Evolutionary conservation across 2,329 filamentous ascomycete genomes (phyloP).

Genomic region (Xylariaceae sp.): DNA sequence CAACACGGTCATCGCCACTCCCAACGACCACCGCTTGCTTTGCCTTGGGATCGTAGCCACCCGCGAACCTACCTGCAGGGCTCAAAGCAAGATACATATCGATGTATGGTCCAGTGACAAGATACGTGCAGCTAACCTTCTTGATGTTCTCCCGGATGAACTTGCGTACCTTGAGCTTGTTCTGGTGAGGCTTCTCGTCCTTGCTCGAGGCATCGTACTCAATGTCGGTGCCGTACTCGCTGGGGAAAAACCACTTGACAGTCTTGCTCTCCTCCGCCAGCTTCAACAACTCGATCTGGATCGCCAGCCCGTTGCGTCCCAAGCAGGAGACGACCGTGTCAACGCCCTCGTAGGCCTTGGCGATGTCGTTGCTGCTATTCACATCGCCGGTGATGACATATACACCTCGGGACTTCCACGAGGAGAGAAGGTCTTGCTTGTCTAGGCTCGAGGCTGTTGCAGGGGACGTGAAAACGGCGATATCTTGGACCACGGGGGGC

Average conservation of each 20-base stretch:
- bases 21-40: conserved; percentile 59
- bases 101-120: conserved; percentile 59
- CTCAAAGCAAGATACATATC: conserved; percentile 47
- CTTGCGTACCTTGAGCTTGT: conserved; percentile 56
- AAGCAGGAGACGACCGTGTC: conserved; percentile 58
- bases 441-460: conserved; percentile 37
- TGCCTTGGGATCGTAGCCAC: conserved; percentile 54
- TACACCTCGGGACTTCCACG: conserved; percentile 39
- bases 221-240: conserved; percentile 55
- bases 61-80: conserved; percentile 35
- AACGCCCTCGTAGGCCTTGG: conserved; percentile 48
- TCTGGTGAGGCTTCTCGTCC: conserved; percentile 57
- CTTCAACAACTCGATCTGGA: conserved; percentile 50
- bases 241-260: conserved; percentile 55
- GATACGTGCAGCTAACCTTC: conserved; percentile 51
- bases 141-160: conserved; percentile 42
- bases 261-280: conserved; percentile 44
- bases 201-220: conserved; percentile 49
- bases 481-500: conserved; percentile 23
- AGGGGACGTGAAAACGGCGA: conserved; percentile 51
- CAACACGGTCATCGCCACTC: conserved; percentile 57
- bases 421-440: conserved; percentile 43
- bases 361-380: conserved; percentile 42
- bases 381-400: conserved; percentile 53
- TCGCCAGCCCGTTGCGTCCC: conserved; percentile 49